phyloP scores from a whole-genome alignment of 495 filamentous ascomycete species.

The Aspergillus leporis region DNA sequence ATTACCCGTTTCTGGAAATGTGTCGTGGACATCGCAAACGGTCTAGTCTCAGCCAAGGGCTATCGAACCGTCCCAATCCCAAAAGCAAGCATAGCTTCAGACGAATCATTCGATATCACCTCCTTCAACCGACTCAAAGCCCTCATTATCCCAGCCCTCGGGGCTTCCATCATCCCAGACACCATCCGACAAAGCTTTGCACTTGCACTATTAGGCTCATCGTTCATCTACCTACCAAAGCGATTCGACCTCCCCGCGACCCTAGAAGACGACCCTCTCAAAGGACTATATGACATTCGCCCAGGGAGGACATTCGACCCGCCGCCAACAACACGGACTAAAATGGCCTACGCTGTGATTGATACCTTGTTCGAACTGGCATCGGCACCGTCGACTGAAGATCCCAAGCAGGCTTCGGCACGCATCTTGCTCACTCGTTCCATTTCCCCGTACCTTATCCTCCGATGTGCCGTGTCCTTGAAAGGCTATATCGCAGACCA shows the following conservation, averaged over 20 bases:
- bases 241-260: conserved; percentile 60
- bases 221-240: conserved; percentile 73
- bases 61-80: conserved; percentile 32
- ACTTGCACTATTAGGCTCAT: conserved; percentile 75
- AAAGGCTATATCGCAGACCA: conserved; percentile 88
- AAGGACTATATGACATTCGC: conserved; percentile 63
- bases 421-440: conserved; percentile 68
- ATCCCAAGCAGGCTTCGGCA: conserved; percentile 20
- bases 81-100: conserved; percentile 33
- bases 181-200: conserved; percentile 68
- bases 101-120: conserved; percentile 75
- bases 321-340: conserved; percentile 59
- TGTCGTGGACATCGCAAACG: conserved; percentile 39
- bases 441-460: conserved; percentile 79
- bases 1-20: conserved; percentile 44
- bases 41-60: conserved; percentile 42
- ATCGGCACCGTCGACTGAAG: conserved; percentile 38
- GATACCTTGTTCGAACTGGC: conserved; percentile 80
- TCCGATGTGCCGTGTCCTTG: conserved; percentile 76
- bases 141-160: conserved; percentile 75
- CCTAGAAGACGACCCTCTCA: conserved; percentile 54
- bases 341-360: conserved; percentile 77
- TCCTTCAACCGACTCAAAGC: conserved; percentile 67
- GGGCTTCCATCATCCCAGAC: conserved; percentile 63
- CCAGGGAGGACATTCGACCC: conserved; percentile 71